phyloP scores from a whole-genome alignment of 208 protist species.

The Acanthamoeba triangularis region DNA sequence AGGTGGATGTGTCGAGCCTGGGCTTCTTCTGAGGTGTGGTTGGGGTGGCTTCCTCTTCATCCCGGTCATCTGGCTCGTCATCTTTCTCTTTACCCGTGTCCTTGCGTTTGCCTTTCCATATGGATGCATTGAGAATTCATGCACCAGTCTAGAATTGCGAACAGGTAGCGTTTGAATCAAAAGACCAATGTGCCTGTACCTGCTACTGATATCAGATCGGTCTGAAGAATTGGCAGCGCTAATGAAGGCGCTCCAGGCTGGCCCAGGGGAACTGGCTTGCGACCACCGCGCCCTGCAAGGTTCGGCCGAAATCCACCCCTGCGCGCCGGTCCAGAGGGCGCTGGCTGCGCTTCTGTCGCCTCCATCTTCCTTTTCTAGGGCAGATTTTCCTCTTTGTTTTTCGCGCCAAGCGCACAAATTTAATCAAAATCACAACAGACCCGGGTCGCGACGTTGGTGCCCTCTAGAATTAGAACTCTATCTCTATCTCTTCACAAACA shows the following conservation, averaged over 20 bases:
- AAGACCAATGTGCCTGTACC: not conserved
- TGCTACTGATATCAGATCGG: not conserved
- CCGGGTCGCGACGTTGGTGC: too few relatives aligned
- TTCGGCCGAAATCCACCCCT: constrained; percentile 17
- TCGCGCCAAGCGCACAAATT: too few relatives aligned
- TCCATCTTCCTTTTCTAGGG: not conserved
- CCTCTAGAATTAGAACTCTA: too few relatives aligned
- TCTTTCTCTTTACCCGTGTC: not conserved
- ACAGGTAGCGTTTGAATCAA: not conserved
- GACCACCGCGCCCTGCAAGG: not conserved
- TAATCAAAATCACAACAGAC: too few relatives aligned
- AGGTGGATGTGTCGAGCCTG: not conserved
- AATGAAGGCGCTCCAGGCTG: not conserved
- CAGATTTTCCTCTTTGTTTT: too few relatives aligned
- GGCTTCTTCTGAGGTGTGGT: not conserved
- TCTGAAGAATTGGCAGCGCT: not conserved
- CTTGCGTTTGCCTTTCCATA: not conserved
- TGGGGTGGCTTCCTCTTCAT: not conserved
- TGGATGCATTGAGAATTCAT: not conserved
- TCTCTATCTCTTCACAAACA: too few relatives aligned
- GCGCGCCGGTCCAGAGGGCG: not conserved
- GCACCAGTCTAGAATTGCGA: too few relatives aligned
- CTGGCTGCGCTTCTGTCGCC: not conserved
- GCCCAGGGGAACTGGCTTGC: not conserved
- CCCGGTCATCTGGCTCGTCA: not conserved